Conservation (phyloP, 495 filamentous ascomycete species). For the Pseudoneurospora amorphoporcata region DNA sequence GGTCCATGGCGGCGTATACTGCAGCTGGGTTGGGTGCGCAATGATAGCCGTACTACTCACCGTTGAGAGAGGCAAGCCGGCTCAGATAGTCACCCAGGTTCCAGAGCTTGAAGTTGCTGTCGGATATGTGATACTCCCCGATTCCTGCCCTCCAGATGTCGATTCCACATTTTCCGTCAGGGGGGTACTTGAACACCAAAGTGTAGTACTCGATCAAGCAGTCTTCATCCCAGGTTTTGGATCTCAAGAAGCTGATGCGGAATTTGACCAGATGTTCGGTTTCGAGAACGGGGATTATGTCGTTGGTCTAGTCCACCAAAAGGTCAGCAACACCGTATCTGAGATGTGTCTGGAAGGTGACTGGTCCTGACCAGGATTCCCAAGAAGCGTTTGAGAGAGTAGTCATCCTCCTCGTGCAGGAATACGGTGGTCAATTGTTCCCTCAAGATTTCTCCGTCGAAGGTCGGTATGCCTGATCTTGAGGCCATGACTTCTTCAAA, state of each 20-base stretch:
- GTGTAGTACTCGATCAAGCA: slow-evolving; percentile 15
- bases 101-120: slow-evolving; percentile 6
- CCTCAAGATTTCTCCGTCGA: slow-evolving; percentile 5
- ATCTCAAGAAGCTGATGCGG: slow-evolving; percentile 8
- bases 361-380: slow-evolving; percentile 10
- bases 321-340: neutral
- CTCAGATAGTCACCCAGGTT: slow-evolving; percentile 18
- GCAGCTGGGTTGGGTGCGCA: neutral
- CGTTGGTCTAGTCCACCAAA: neutral
- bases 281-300: slow-evolving; percentile 16
- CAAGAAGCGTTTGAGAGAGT: slow-evolving; percentile 8
- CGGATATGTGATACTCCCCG: slow-evolving; percentile 2
- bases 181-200: slow-evolving; percentile 7
- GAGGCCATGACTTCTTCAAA: slow-evolving; percentile 12
- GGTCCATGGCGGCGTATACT: neutral
- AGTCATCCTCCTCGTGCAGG: slow-evolving; percentile 3
- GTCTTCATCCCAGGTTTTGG: neutral
- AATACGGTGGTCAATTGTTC: slow-evolving; percentile 9
- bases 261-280: slow-evolving; percentile 13
- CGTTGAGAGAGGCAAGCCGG: slow-evolving; percentile 6
- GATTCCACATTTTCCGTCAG: slow-evolving; percentile 6
- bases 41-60: slow-evolving; percentile 1
- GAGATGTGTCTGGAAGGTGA: neutral
- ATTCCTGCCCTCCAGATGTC: slow-evolving; percentile 16
- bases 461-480: neutral